Base-by-base conservation (phyloP, 371 early-diverging fungal species). In the Dentiscutata heterogama region DNA sequence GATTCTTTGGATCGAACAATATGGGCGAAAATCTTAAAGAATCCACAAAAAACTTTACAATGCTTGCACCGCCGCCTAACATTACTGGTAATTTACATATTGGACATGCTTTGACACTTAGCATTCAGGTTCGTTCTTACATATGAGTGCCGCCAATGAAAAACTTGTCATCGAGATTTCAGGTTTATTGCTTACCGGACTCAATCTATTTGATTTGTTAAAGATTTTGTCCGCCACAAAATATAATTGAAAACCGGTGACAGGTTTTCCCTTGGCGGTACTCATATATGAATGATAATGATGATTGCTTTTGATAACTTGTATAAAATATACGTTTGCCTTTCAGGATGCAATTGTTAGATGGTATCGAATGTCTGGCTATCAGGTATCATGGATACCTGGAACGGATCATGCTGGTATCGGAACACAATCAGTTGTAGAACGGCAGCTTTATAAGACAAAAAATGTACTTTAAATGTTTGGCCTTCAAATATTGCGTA, bases 331-430 rank as follows among this genome's bases (percentile, higher is more conserved):
- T 46, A 46, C 46, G 10, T 46, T 46, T 46, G 10, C 46, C 46
- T 46, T 29, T 39, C 92, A 95, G 88, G 99, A 99, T 86, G 88
- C 95, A 11, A 82, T 99, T 76, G 94, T 92, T 0, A 90, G 99
- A 46, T 97, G 95, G 93, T 89, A 95, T 73, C 91, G 98, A 20
- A 96, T 98, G 96, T 86, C 89, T 16, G 97, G 97, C 35, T 90
- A 95, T 76, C 87, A 92, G 27, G 94, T 95, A 0, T 88, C 95
- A 14, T 99, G 94, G 92, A 91, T 98, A 20, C 98, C 99, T 18
- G 99, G 99, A 18, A 95, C 95, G 82, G 99, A 99, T 84, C 99
- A 99, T 86, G 99, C 99, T 22, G 99, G 99, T 68, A 99, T 99
- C 82, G 96, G 97, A 20, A 98, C 98, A 0, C 99, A 99, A 84